Conservation (phyloP, 306 rosid genomes). For the Vigna hirtella region DNA sequence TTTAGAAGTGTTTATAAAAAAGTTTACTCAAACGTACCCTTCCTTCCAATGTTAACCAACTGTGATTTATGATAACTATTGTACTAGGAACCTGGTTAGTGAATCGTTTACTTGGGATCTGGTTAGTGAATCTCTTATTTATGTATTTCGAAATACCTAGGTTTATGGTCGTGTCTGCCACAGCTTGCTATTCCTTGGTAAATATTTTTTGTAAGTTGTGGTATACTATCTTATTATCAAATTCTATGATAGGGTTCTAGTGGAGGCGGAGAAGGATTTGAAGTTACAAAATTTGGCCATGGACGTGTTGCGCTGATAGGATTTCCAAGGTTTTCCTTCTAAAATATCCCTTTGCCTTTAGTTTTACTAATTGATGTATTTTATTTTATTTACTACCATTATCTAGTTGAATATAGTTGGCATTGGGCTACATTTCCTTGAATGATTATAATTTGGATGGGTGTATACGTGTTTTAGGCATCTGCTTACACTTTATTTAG, state of each 20-base stretch:
- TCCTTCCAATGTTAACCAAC: too few relatives aligned
- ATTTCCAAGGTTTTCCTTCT: slow-evolving; percentile 83
- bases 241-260: slow-evolving; percentile 81
- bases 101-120: background rate
- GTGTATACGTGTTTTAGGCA: slow-evolving; percentile 15
- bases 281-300: slow-evolving; percentile 96
- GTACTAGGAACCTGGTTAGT: slow-evolving; percentile 27
- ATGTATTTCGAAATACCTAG: slow-evolving; percentile 21
- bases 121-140: slow-evolving; percentile 21
- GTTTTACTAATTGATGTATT: slow-evolving; percentile 26
- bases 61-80: background rate
- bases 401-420: background rate
- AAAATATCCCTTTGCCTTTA: background rate
- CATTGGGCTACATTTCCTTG: slow-evolving; percentile 1
- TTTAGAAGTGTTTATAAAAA: too few relatives aligned
- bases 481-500: background rate
- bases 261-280: slow-evolving; percentile 99
- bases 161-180: slow-evolving; percentile 39
- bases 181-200: background rate
- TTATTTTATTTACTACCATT: slow-evolving; percentile 24
- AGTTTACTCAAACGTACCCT: too few relatives aligned
- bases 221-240: slow-evolving; percentile 34
- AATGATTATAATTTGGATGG: slow-evolving; percentile 5
- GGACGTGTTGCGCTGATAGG: slow-evolving; percentile 99
- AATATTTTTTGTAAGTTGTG: background rate